phyloP scores from a whole-genome alignment of 345 rosid species.

The Rhizophora mangle region DNA sequence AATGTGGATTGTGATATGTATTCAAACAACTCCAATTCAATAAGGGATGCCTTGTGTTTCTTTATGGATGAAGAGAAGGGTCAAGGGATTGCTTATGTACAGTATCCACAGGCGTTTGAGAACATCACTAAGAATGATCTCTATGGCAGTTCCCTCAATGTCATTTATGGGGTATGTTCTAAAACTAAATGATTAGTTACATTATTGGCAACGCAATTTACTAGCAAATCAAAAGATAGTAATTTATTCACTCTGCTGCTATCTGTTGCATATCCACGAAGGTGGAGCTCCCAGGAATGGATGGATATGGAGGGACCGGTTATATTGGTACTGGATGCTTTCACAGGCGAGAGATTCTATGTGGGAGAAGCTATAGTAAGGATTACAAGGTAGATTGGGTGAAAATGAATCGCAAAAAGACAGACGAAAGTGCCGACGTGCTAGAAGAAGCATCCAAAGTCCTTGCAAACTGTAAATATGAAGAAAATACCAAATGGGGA shows the following conservation, averaged over 20 bases:
- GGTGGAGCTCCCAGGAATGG: conserved; percentile 35
- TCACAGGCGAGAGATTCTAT: conserved; percentile 35
- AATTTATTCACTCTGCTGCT: not conserved
- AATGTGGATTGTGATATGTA: conserved; percentile 53
- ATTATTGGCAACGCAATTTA: not conserved
- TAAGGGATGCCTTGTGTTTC: conserved; percentile 52
- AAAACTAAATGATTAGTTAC: not conserved
- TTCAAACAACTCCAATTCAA: conserved; percentile 39
- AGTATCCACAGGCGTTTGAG: conserved; percentile 54
- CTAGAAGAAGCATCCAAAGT: conserved; percentile 24
- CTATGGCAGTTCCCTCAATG: conserved; percentile 29
- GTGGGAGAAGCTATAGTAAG: conserved; percentile 19
- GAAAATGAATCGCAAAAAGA: not conserved
- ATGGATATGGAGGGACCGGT: conserved; percentile 28
- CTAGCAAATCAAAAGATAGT: not conserved
- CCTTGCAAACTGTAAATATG: conserved; percentile 31
- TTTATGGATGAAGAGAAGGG: conserved; percentile 69
- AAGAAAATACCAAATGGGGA: conserved; percentile 30
- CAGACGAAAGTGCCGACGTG: conserved; percentile 1
- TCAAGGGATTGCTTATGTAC: conserved; percentile 60
- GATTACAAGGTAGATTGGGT: conserved; percentile 6
- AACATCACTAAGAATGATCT: conserved; percentile 58
- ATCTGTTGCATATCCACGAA: not conserved
- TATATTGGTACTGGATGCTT: conserved; percentile 38
- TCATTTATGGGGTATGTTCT: not conserved